Evolutionary conservation across 2,329 filamentous ascomycete species (phyloP).

Genomic region (Stagonosporopsis rhizophila): DNA sequence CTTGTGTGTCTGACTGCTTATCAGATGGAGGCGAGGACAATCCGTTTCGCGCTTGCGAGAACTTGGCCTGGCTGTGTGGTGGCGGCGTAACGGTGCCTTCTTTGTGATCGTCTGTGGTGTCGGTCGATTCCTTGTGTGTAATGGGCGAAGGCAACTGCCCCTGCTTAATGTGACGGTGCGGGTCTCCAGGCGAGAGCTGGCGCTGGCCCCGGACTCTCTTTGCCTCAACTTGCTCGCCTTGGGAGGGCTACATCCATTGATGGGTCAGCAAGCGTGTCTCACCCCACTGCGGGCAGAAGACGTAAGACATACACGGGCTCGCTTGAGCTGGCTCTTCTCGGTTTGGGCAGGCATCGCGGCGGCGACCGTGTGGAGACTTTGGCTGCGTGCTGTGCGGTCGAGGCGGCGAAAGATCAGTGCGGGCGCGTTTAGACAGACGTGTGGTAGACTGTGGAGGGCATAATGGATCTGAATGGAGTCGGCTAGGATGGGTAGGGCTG

Average conservation of each 20-base stretch:
- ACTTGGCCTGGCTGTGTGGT: conserved; percentile 38
- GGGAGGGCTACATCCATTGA: conserved; percentile 64
- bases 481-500: conserved; percentile 18
- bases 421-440: conserved; percentile 28
- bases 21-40: conserved; percentile 62
- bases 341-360: conserved; percentile 61
- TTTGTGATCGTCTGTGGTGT: conserved; percentile 63
- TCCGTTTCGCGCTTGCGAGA: conserved; percentile 38
- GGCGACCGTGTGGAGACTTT: conserved; percentile 7
- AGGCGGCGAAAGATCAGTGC: conserved; percentile 30
- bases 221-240: conserved; percentile 68
- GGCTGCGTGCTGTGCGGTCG: conserved; percentile 18
- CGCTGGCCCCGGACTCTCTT: conserved; percentile 87
- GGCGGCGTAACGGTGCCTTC: conserved; percentile 76
- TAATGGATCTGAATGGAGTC: conserved; percentile 25
- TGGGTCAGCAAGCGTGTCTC: conserved; percentile 24
- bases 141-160: conserved; percentile 80
- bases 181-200: conserved; percentile 61
- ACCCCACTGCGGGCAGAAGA: background rate
- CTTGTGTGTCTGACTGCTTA: conserved; percentile 53
- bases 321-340: conserved; percentile 87
- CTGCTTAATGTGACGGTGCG: conserved; percentile 59
- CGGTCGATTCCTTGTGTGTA: conserved; percentile 71
- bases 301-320: conserved; percentile 68
- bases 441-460: conserved; percentile 27